Base-by-base conservation (phyloP, 805 yeast species). In the Cyberlindnera veronae region DNA sequence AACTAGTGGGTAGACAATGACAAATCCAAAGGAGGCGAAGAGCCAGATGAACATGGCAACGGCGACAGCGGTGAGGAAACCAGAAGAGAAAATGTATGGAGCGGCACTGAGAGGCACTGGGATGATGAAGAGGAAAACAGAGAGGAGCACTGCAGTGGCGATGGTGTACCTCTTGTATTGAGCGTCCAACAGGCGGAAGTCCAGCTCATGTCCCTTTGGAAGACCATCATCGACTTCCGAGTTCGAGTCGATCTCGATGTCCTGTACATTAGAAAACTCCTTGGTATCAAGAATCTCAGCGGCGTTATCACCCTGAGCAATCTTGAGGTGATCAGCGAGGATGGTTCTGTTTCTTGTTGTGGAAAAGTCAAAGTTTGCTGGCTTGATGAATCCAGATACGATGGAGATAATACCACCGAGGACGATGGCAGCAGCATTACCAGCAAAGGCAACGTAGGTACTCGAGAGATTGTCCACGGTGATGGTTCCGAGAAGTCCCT, bases 391-490 rank as follows among this genome's bases (percentile, higher is more conserved):
- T 4, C 71, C 60, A 13, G 54, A 42, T 11, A 42, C 51, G 16
- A 63, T 44, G 3, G 70, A 54, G 29, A 63, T 54, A 9, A 65
- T 41, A 24, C 67, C 69, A n/a, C 70, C 67, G 38, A 64, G 48
- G 6, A 59, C 51, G 27, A 67, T 29, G n/a, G 32, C 32, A n/a
- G 32, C 32, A 5, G 32, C 52, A 41, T 63, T 67, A 22, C 72
- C 74, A 13, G 69, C 58, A 45, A 67, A 67, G 3, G 73, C 66
- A 32, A 67, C 74, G 64, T 68, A 63, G 20, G 61, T 57, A 29
- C 60, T 45, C 18, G 64, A 54, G 28, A 69, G 49, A 34, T 58
- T 62, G 18, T 45, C 54, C 21, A 67, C 67, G 32, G 43, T 62
- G 33, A 69, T 60, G n/a, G 50, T 58, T 17, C 72, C 72, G 41